Base-by-base conservation (phyloP, 2,329 filamentous ascomycete genomes). In the Ascochyta pisi region DNA sequence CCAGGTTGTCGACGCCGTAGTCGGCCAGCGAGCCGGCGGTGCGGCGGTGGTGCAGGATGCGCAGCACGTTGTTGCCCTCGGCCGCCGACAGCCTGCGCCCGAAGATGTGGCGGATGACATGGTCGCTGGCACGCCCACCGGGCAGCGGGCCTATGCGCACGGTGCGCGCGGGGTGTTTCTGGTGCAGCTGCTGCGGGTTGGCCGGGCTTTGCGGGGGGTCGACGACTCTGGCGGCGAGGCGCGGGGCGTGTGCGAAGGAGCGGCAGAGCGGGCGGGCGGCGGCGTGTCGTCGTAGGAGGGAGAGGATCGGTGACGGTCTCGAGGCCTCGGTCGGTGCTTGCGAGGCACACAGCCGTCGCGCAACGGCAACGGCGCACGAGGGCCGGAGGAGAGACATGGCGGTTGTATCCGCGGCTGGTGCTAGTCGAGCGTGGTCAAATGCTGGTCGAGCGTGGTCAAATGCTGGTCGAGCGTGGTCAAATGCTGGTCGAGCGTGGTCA, bases 21-120 rank as follows among this genome's bases (percentile, higher is more conserved):
- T 78, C 76, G 58, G 70, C 73, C 7, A 78, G 65, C 7, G 73
- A 74, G 27, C 76, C 76, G 8, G 69, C 73, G 13, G 73, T 73
- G 33, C 76, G 68, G 7, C 76, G 74, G 55, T 74, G 71, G 44
- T 78, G 76, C 12, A 78, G 61, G 48, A 76, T 74, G 10, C 72
- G 72, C 13, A 78, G 64, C 27, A 77, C 64, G 44, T 68, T 61
- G 56, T 76, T 77, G 56, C 73, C 76, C 8, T 71, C 64, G 2
- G 54, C 52, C 0, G 61, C 47, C 0, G 73, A 65, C 3, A 76
- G 42, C 3, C 58, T 57, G 1, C 62, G 41, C 12, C 74, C 73
- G 47, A 78, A 77, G 16, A 78, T 68, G 8, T 57, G 54, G 1
- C 59, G 57, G 35, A 76, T 66, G 1, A 59, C 66, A 5, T 46